Conservation (phyloP, 331 rosid genomes). For the Malus hybrid region DNA sequence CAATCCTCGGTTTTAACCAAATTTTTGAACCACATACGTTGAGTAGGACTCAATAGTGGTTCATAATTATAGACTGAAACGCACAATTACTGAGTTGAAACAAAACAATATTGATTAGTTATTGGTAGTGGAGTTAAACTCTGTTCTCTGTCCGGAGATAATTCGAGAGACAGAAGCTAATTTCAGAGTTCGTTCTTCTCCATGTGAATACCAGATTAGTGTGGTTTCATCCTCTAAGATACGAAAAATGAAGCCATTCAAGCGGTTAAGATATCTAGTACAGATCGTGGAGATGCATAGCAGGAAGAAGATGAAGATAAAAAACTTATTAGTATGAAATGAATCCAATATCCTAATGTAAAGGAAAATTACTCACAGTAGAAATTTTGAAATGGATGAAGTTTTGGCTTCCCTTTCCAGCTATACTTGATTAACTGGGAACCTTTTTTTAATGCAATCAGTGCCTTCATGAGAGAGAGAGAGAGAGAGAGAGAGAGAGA, state of each 20-base stretch:
- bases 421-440: conserved; percentile 59
- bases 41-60: background rate
- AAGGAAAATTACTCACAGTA: conserved; percentile 39
- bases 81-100: background rate
- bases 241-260: conserved; percentile 38
- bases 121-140: conserved; percentile 28
- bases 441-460: conserved; percentile 63
- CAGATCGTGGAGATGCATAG: background rate
- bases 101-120: background rate
- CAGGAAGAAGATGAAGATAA: background rate
- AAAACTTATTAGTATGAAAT: too few relatives aligned
- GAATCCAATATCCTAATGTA: background rate
- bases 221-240: conserved; percentile 75
- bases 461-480: conserved; percentile 43
- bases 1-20: too few relatives aligned
- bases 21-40: too few relatives aligned
- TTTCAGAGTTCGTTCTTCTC: conserved; percentile 62
- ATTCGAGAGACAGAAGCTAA: conserved; percentile 51
- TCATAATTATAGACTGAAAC: background rate
- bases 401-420: conserved; percentile 73
- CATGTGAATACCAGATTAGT: conserved; percentile 69
- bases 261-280: conserved; percentile 13
- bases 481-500: background rate
- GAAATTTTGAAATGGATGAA: conserved; percentile 77
- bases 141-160: conserved; percentile 86